Conservation (phyloP, 169 alveolate genomes). For the Eimeria maxima region DNA sequence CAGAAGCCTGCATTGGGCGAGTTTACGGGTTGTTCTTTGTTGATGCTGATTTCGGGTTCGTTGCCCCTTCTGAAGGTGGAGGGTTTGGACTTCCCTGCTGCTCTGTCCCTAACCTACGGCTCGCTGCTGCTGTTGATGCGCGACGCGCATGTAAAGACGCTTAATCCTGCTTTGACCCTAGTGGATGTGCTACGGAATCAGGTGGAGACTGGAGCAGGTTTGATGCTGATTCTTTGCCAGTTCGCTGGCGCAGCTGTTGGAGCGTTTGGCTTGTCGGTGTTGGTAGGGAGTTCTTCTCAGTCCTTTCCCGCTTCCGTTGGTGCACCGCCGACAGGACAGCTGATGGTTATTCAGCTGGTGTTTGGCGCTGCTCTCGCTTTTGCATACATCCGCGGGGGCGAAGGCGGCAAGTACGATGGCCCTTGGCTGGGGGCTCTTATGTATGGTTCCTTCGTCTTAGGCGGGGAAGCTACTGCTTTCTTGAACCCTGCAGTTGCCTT, state of each 20-base stretch:
- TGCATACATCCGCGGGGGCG: slow-evolving; percentile 5
- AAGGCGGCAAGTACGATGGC: slow-evolving; percentile 14
- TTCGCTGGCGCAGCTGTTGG: slow-evolving; percentile 25
- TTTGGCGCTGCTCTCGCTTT: slow-evolving; percentile 34
- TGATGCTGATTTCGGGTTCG: not conserved
- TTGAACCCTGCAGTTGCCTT: slow-evolving; percentile 42
- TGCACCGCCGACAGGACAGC: not conserved
- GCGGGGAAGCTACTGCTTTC: not conserved
- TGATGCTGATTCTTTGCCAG: not conserved
- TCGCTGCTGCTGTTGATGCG: not conserved
- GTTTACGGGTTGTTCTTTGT: not conserved
- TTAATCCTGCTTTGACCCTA: slow-evolving; percentile 18
- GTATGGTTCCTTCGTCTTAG: slow-evolving; percentile 2
- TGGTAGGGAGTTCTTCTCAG: not conserved
- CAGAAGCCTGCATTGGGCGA: slow-evolving; percentile 30
- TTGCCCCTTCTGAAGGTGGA: slow-evolving; percentile 16
- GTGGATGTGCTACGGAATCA: not conserved
- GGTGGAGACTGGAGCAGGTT: not conserved
- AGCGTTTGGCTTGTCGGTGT: not conserved
- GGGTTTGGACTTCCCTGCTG: slow-evolving; percentile 7
- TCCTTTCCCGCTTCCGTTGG: not conserved
- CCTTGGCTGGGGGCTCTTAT: slow-evolving; percentile 44
- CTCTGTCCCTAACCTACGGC: not conserved
- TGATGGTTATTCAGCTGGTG: not conserved
- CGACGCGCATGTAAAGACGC: not conserved